These are phyloP conservation scores for Fusarium camptoceras DNA, from an alignment of 2,329 filamentous ascomycete genomes.

Conservation along the genomic window DNA sequence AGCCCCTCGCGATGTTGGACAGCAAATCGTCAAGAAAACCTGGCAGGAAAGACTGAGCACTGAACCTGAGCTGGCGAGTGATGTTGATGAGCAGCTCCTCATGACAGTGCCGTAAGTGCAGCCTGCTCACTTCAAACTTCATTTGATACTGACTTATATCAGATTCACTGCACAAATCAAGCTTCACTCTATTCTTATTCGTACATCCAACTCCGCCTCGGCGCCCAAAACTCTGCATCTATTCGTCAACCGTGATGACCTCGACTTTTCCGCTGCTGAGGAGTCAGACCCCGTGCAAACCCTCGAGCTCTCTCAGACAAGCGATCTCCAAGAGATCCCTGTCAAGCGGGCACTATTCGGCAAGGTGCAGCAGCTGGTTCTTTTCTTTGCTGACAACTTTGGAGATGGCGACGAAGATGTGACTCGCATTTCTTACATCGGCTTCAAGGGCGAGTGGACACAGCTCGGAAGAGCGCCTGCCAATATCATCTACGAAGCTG, in stretches of 20 bases:
- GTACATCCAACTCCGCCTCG: slow-evolving; percentile 75
- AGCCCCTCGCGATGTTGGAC: slow-evolving; percentile 73
- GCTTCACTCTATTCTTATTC: slow-evolving; percentile 88
- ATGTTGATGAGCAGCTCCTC: slow-evolving; percentile 92
- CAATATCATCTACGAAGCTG: slow-evolving; percentile 92
- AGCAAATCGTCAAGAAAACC: slow-evolving; percentile 85
- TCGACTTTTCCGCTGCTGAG: slow-evolving; percentile 84
- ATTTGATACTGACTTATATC: slow-evolving; percentile 1
- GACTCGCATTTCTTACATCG: slow-evolving; percentile 83
- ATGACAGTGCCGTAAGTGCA: slow-evolving; percentile 84
- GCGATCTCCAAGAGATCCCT: slow-evolving; percentile 86
- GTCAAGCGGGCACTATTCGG: slow-evolving; percentile 91
- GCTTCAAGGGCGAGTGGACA: slow-evolving; percentile 96
- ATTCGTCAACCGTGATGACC: slow-evolving; percentile 85
- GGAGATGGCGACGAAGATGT: slow-evolving; percentile 82
- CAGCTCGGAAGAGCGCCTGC: slow-evolving; percentile 77
- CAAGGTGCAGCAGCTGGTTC: slow-evolving; percentile 80
- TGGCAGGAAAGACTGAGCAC: slow-evolving; percentile 83
- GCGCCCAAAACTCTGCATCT: slow-evolving; percentile 88
- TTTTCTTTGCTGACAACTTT: slow-evolving; percentile 96
- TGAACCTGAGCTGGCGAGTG: slow-evolving; percentile 82
- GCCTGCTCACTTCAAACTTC: background rate
- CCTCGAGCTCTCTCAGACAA: slow-evolving; percentile 80
- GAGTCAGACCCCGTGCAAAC: slow-evolving; percentile 78
- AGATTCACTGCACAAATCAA: slow-evolving; percentile 96